These are phyloP conservation scores for Blastobotrys chiropterorum DNA, from an alignment of 805 yeast genomes.

Conservation along the genomic window DNA sequence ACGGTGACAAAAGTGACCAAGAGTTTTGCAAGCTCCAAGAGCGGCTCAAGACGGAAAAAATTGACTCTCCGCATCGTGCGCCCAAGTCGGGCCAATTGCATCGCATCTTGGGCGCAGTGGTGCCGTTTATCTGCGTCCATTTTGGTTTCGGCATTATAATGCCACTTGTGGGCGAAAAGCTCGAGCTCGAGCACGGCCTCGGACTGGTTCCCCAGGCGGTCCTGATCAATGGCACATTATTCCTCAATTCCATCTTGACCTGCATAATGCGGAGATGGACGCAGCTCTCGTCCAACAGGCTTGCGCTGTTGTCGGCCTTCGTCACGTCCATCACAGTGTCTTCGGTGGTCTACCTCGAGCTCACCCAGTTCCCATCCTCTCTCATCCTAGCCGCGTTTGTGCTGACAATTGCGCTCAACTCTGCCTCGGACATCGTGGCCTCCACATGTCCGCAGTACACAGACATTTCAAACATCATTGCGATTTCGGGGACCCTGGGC, in stretches of 20 bases:
- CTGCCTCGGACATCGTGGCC: not conserved
- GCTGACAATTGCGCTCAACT: not conserved
- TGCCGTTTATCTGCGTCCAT: not conserved
- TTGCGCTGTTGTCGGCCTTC: not conserved
- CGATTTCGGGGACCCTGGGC: not conserved
- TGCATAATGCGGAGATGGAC: not conserved
- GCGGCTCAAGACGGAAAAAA: too few species aligned
- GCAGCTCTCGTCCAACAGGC: too few species aligned
- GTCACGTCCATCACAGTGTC: not conserved
- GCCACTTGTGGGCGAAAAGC: not conserved
- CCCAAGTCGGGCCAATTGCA: not conserved
- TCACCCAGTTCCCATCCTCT: not conserved
- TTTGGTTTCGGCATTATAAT: not conserved
- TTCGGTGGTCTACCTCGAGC: not conserved
- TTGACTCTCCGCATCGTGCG: too few species aligned
- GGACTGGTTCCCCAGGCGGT: not conserved
- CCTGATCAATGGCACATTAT: not conserved
- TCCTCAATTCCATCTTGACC: not conserved
- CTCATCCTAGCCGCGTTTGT: not conserved
- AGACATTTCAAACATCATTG: not conserved
- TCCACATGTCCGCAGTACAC: not conserved
- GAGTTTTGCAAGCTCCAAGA: not conserved
- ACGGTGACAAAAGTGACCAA: constrained; percentile 3
- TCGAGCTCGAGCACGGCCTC: not conserved
- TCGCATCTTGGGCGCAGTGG: not conserved